phyloP scores from a whole-genome alignment of 306 rosid species.

The Trifolium repens region DNA sequence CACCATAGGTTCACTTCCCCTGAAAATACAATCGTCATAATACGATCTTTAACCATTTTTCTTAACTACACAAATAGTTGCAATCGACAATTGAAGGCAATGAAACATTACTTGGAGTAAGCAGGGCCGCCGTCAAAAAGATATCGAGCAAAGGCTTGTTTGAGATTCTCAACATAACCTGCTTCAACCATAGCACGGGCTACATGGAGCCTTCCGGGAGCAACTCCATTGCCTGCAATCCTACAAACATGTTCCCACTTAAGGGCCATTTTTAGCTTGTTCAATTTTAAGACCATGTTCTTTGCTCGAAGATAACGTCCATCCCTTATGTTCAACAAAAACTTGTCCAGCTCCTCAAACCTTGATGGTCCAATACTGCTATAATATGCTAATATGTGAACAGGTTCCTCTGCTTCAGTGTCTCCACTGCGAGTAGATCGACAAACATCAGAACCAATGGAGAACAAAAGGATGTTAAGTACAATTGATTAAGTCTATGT shows the following conservation, averaged over 20 bases:
- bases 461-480: slow-evolving; percentile 6
- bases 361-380: slow-evolving; percentile 87
- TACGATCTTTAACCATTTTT: slow-evolving; percentile 3
- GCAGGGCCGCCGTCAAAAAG: slow-evolving; percentile 98
- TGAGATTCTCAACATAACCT: slow-evolving; percentile 87
- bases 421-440: slow-evolving; percentile 60
- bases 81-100: slow-evolving; percentile 37
- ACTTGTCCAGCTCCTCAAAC: slow-evolving; percentile 70
- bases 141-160: slow-evolving; percentile 86
- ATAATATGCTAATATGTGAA: slow-evolving; percentile 92
- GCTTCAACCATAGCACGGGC: slow-evolving; percentile 97
- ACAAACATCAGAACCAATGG: slow-evolving; percentile 37
- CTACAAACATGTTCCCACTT: slow-evolving; percentile 93
- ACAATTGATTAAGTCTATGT: not conserved
- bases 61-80: slow-evolving; percentile 19
- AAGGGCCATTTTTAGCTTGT: slow-evolving; percentile 84
- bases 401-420: slow-evolving; percentile 82
- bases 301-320: slow-evolving; percentile 90
- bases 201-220: slow-evolving; percentile 95
- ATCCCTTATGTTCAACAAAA: slow-evolving; percentile 79
- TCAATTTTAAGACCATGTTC: slow-evolving; percentile 80
- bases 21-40: slow-evolving; percentile 48
- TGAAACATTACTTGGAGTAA: slow-evolving; percentile 75
- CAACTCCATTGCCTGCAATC: slow-evolving; percentile 93
- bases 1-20: slow-evolving; percentile 89